Base-by-base conservation (phyloP, 148 eudicot genomes). In the Amaranthus palmeri region DNA sequence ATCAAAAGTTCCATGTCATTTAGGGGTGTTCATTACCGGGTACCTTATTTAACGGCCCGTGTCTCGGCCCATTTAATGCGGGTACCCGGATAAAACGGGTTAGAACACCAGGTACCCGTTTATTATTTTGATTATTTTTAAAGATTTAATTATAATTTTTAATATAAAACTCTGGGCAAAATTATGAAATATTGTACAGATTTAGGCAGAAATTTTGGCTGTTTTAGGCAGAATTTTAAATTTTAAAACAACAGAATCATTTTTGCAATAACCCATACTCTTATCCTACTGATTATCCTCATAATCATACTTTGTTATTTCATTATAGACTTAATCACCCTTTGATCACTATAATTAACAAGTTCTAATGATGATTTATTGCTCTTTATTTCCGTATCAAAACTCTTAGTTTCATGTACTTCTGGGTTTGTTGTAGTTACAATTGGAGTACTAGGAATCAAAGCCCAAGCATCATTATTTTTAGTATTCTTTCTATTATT, bases 241-340 rank as follows among this genome's bases (percentile, higher is more conserved):
- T 25, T 71, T 84, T 0, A 73, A 59, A 62, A 58, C 73, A 3
- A 81, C 79, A 59, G 79, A 78, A 15, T 81, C 82, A 15, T 59
- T 75, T 11, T 10, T 78, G 50, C 47, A 13, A 54, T 70, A 25
- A 4, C 67, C 78, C 73, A 69, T 69, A 60, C 62, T 75, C 65
- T 54, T 72, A 10, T 78, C 77, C 45, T 42, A 55, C 4, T 43
- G 55, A 48, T 47, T 9, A 18, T 56, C 64, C 46, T 61, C n/a
- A 25, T 44, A 51, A 68, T 17, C n/a, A 8, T 58, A 57, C 43
- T 3, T 53, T 10, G 17, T 73, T 51, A 17, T 54, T 8, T 5
- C 9, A 15, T 50, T 41, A 42, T 65, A n/a, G 61, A 53, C 57
- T 69, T 78, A 61, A 49, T 69, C 65, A 48, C 73, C 40, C 61